phyloP scores from a whole-genome alignment of 257 asterid genomes.

The Solanum chiquidenum region DNA sequence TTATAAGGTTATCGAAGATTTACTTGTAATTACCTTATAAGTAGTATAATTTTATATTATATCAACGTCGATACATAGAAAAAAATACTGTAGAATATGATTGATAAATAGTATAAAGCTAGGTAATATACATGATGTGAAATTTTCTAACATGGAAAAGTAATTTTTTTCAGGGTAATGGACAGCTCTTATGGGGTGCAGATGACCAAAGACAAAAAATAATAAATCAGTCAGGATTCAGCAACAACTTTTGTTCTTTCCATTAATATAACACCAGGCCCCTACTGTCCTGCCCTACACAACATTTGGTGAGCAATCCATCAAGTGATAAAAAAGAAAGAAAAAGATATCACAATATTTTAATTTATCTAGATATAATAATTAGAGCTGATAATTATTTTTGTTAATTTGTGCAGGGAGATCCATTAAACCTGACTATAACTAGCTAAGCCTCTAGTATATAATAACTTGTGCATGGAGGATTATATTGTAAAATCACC shows the following conservation, averaged over 20 bases:
- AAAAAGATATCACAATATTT: background rate
- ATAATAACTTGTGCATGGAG: background rate
- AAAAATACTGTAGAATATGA: background rate
- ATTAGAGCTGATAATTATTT: background rate
- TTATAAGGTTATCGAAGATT: background rate
- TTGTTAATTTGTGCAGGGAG: background rate
- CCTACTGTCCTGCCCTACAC: constrained; percentile 14
- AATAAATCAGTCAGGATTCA: constrained; percentile 36
- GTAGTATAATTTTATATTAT: background rate
- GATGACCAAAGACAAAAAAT: constrained; percentile 53
- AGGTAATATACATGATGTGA: background rate
- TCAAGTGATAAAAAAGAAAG: background rate
- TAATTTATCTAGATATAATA: background rate
- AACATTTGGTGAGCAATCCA: constrained; percentile 34
- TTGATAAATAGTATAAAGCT: background rate
- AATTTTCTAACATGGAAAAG: background rate
- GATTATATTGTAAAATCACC: background rate
- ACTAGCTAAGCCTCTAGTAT: background rate
- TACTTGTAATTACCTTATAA: background rate
- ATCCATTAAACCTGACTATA: background rate
- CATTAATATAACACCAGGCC: constrained; percentile 21
- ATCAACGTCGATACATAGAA: background rate
- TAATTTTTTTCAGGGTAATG: constrained; percentile 35
- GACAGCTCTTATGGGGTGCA: constrained; percentile 52
- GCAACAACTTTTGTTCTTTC: constrained; percentile 48